Evolutionary conservation across 805 yeast genomes (phyloP).

Genomic region (Ogataea nakhonphanomensis): DNA sequence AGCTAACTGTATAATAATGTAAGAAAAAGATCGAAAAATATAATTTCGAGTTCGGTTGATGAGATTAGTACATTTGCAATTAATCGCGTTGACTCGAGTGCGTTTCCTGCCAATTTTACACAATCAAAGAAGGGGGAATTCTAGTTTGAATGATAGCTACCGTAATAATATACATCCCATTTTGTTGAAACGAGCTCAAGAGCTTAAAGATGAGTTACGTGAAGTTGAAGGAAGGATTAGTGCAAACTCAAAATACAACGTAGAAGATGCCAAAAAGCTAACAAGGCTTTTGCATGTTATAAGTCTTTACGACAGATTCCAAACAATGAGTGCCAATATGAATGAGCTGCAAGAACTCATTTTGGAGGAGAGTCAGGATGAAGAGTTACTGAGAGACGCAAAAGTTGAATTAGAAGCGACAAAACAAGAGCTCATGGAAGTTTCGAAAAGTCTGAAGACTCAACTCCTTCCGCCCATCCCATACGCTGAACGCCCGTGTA

Average conservation of each 20-base stretch:
- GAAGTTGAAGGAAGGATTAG: conserved; percentile 41
- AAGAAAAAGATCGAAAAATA: too few species aligned
- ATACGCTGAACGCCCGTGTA: conserved; percentile 71
- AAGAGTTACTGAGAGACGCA: conserved; percentile 57
- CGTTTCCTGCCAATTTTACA: too few species aligned
- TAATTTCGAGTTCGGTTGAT: too few species aligned
- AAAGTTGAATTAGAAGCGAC: conserved; percentile 47
- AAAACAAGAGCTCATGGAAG: conserved; percentile 41
- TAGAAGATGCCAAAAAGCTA: conserved; percentile 46
- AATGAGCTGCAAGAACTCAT: conserved; percentile 35
- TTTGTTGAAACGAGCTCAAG: conserved; percentile 32
- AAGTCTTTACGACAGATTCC: conserved; percentile 40
- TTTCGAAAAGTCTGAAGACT: conserved; percentile 47
- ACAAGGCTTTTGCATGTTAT: conserved; percentile 44
- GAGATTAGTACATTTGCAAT: too few species aligned
- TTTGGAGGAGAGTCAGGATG: conserved; percentile 38
- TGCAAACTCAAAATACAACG: conserved; percentile 40
- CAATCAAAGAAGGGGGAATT: too few species aligned
- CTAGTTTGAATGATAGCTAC: too few species aligned
- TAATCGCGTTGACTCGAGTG: too few species aligned
- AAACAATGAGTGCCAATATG: conserved; percentile 29
- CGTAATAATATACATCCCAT: background rate
- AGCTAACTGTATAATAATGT: background rate
- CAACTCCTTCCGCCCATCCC: conserved; percentile 72
- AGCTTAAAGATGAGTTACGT: conserved; percentile 39